Evolutionary conservation across 495 filamentous ascomycete genomes (phyloP), one percentile per base, ranked within the genome.

Genomic region (Xanthoparmelia taractica): DNA sequence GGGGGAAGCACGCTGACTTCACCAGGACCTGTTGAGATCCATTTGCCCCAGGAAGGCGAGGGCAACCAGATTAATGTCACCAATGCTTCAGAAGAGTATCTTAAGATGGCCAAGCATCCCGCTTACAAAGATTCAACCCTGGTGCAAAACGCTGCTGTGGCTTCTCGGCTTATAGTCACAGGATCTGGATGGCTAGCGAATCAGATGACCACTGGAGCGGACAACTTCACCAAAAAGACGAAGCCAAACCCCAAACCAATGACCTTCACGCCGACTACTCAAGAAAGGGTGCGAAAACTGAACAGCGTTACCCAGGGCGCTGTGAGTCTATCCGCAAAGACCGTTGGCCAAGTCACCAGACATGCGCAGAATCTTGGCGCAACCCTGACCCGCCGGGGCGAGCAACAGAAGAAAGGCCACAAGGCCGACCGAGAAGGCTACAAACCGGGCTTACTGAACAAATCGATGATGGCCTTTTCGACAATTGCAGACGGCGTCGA

Each of bases 401-500:
- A 84, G 45, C 80, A 83, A 61, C 76, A 78, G 55, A 78, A 78
- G 29, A 70, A 75, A n/a, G 70, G 73, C 18, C 85, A 81, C 67
- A 82, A 82, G 1, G 78, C 77, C 34, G 86, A 86, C 43, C 80
- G 81, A n/a, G 81, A 89, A 68, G 84, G 84, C 17, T 91, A 91
- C 73, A 96, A 96, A 73, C 93, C 94, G 0, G 93, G 94, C 10
- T 75, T 98, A 33, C 72, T 98, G 64, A 97, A 98, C 73, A 97
- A 97, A 76, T 89, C 85, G 41, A 77, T 98, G 78, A 96, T 98
- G 74, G 94, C 94, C 0, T 98, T 97, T 72, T 87, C 85, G n/a
- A 97, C 94, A 0, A 82, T 98, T 52, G 90, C 91, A 38, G 94
- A 98, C 72, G 93, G 93, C 40, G 87, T 97, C 57, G 92, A 95